Percentiles rank a stretch among this genome's conserved stretches.
These are phyloP conservation scores for Helminthosporium solani DNA, from an alignment of 2,329 filamentous ascomycete species.

Conservation along the genomic window DNA sequence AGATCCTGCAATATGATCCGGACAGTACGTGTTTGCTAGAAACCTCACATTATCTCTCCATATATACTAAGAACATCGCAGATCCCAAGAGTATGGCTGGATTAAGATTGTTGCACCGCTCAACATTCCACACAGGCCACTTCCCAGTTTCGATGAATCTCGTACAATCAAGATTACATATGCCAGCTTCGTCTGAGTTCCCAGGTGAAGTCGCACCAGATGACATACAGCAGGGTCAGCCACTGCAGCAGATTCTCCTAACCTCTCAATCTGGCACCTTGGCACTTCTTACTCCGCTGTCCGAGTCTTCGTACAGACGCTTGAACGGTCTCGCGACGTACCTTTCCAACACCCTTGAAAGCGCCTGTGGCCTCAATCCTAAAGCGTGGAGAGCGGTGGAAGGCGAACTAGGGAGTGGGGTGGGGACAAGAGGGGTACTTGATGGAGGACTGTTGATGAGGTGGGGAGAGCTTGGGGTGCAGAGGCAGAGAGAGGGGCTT, in stretches of 20 bases:
- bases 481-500: conserved; percentile 70
- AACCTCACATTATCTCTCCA: neutral
- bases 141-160: conserved; percentile 73
- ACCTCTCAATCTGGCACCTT: conserved; percentile 67
- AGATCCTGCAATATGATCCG: conserved; percentile 90
- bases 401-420: conserved; percentile 42
- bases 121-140: conserved; percentile 85
- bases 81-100: conserved; percentile 93
- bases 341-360: conserved; percentile 72
- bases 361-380: conserved; percentile 79
- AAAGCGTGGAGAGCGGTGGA: conserved; percentile 68
- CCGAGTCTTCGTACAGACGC: conserved; percentile 79
- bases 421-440: conserved; percentile 64
- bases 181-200: conserved; percentile 39
- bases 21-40: conserved; percentile 65
- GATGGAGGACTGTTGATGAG: conserved; percentile 75
- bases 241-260: conserved; percentile 35
- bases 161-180: conserved; percentile 64
- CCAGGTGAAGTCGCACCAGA: conserved; percentile 31
- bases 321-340: conserved; percentile 80
- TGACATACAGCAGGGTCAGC: conserved; percentile 5
- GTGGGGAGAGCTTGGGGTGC: conserved; percentile 74
- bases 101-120: conserved; percentile 80
- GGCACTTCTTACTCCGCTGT: conserved; percentile 72
- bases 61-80: conserved; percentile 40